A percentile compares a stretch with the other conserved stretches of the same genome.
phyloP scores from a whole-genome alignment of 83 land plant species.

The Thuja plicata region DNA sequence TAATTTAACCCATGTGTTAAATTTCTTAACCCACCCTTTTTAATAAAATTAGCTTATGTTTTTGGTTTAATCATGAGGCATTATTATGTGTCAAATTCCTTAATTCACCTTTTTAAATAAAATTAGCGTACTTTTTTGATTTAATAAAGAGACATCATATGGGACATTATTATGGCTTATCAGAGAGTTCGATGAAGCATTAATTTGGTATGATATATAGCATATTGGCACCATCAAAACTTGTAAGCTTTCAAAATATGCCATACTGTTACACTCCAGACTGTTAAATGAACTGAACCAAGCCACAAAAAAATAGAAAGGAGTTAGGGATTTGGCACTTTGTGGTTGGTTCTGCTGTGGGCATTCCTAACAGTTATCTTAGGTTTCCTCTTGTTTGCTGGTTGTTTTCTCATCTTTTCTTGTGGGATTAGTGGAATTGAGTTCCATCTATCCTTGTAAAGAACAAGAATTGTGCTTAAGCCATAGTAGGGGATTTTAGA shows the following conservation, averaged over 20 bases:
- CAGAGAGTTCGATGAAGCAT: no score
- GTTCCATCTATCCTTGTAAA: neutral
- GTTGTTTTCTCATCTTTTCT: neutral
- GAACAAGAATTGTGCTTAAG: neutral
- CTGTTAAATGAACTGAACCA: neutral
- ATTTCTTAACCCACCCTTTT: no score
- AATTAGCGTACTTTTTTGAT: no score
- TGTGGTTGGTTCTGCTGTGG: neutral
- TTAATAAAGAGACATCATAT: no score
- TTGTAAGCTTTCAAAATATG: neutral
- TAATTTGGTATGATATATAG: no score
- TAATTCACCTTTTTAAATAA: no score
- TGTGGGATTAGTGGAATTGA: neutral
- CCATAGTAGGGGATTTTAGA: neutral
- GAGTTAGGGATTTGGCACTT: neutral
- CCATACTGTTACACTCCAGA: neutral
- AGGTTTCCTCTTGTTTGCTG: neutral
- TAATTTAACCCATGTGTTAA: no score
- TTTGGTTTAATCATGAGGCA: no score
- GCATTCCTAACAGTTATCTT: neutral
- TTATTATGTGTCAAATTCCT: no score
- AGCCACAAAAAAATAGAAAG: neutral
- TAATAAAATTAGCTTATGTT: no score
- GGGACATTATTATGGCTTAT: no score
- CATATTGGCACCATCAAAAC: neutral